phyloP scores from a whole-genome alignment of 192 early-diverging fungal species.

The Dissophora ornata region DNA sequence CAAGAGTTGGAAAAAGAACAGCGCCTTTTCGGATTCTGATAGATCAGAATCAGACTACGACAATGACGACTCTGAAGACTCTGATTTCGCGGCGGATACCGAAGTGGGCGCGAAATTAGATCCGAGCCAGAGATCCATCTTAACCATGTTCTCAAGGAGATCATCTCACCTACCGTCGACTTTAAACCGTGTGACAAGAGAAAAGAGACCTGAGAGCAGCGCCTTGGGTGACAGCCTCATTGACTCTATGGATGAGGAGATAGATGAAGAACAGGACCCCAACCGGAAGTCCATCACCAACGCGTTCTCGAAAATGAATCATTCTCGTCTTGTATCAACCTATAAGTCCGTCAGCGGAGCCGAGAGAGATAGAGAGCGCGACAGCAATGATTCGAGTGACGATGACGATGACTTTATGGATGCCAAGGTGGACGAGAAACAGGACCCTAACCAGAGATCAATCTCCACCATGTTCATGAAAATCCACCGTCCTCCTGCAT shows the following conservation, averaged over 20 bases:
- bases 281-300: slow-evolving; percentile 23
- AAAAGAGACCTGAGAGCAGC: too few species aligned
- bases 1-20: slow-evolving; percentile 3
- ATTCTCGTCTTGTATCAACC: too few species aligned
- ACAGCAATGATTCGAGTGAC: too few species aligned
- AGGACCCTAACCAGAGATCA: slow-evolving; percentile 42
- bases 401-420: slow-evolving; percentile 7
- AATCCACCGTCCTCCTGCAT: background rate
- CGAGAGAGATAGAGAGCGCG: too few species aligned
- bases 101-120: slow-evolving; percentile 25
- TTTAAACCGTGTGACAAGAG: too few species aligned
- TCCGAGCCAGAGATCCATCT: slow-evolving; percentile 42
- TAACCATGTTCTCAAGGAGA: slow-evolving; percentile 47
- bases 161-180: too few species aligned
- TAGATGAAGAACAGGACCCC: slow-evolving; percentile 20
- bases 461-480: slow-evolving; percentile 46
- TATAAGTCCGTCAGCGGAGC: too few species aligned
- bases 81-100: background rate
- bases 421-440: slow-evolving; percentile 14
- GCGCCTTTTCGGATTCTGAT: slow-evolving; percentile 25
- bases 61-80: slow-evolving; percentile 9
- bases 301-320: slow-evolving; percentile 9
- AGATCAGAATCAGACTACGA: slow-evolving; percentile 8
- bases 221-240: too few species aligned
- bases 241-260: background rate